Conservation (phyloP, 352 stramenopile species). For the Phytophthora sojae region DNA sequence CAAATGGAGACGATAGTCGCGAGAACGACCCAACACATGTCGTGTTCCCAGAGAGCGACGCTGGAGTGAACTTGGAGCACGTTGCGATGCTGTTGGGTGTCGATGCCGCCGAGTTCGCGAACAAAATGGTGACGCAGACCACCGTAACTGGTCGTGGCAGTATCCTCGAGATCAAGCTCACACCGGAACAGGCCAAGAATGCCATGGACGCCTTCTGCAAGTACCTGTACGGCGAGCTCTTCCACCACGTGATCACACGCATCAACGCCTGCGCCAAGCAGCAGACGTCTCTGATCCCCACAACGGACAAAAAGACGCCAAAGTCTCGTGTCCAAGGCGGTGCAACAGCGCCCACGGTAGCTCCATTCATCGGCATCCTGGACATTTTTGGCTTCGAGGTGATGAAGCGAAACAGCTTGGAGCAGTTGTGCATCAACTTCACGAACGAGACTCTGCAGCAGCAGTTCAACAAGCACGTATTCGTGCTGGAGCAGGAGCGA, state of each 20-base stretch:
- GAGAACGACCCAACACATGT: slow-evolving; percentile 50
- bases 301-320: slow-evolving; percentile 22
- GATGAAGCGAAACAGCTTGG: slow-evolving; percentile 89
- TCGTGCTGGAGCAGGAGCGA: slow-evolving; percentile 83
- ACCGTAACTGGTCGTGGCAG: slow-evolving; percentile 79
- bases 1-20: slow-evolving; percentile 14
- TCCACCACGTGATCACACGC: slow-evolving; percentile 75
- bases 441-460: slow-evolving; percentile 92
- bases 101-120: slow-evolving; percentile 64
- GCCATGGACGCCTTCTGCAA: slow-evolving; percentile 89
- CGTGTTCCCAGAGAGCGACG: slow-evolving; percentile 61
- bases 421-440: slow-evolving; percentile 94
- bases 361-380: slow-evolving; percentile 87
- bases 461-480: slow-evolving; percentile 92
- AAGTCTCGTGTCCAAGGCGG: slow-evolving; percentile 26
- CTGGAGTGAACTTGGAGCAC: slow-evolving; percentile 63
- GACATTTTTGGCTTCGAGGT: slow-evolving; percentile 94
- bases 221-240: slow-evolving; percentile 83
- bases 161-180: slow-evolving; percentile 78
- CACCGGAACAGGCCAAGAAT: slow-evolving; percentile 78
- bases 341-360: not conserved
- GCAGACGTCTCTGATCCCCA: slow-evolving; percentile 44
- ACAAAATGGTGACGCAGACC: slow-evolving; percentile 87
- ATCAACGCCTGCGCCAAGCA: slow-evolving; percentile 82
- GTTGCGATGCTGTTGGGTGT: slow-evolving; percentile 69